Evolutionary conservation across 2,329 filamentous ascomycete species (phyloP).

Genomic region (Endoconidiophora polonica): DNA sequence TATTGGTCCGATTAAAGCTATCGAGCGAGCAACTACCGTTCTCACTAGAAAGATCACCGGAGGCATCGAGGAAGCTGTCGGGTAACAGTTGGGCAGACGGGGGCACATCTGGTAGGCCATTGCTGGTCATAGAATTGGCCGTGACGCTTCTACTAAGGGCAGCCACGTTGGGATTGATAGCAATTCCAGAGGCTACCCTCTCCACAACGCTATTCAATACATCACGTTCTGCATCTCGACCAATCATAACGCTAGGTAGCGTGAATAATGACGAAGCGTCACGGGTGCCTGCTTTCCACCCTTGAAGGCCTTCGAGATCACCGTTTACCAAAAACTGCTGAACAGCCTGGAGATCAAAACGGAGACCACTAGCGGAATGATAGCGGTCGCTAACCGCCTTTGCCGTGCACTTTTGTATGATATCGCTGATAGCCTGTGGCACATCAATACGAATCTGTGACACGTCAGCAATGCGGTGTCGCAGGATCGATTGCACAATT

Average conservation of each 20-base stretch:
- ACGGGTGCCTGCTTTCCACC: slow-evolving; percentile 62
- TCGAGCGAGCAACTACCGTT: slow-evolving; percentile 38
- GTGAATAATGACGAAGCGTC: slow-evolving; percentile 90
- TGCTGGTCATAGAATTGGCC: background rate
- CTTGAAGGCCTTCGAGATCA: slow-evolving; percentile 50
- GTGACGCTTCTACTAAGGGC: slow-evolving; percentile 10
- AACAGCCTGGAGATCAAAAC: slow-evolving; percentile 60
- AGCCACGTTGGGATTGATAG: slow-evolving; percentile 18
- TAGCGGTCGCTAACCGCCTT: slow-evolving; percentile 80
- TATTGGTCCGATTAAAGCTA: slow-evolving; percentile 29
- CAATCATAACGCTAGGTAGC: slow-evolving; percentile 66
- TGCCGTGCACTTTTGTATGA: slow-evolving; percentile 84
- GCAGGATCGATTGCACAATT: slow-evolving; percentile 78
- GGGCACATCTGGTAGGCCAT: slow-evolving; percentile 21
- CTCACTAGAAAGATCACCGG: slow-evolving; percentile 40
- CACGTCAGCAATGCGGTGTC: slow-evolving; percentile 59
- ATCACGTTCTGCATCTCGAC: slow-evolving; percentile 54
- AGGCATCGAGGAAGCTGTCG: slow-evolving; percentile 19
- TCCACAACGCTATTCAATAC: slow-evolving; percentile 61
- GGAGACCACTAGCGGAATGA: slow-evolving; percentile 73
- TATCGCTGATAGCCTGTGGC: slow-evolving; percentile 62
- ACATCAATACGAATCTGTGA: slow-evolving; percentile 66
- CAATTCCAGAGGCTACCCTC: slow-evolving; percentile 51
- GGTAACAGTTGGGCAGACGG: slow-evolving; percentile 33
- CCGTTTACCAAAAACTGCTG: slow-evolving; percentile 60